phyloP scores from a whole-genome alignment of 1,284 basidiomycete genomes.

The Salmacisia buchloeana region DNA sequence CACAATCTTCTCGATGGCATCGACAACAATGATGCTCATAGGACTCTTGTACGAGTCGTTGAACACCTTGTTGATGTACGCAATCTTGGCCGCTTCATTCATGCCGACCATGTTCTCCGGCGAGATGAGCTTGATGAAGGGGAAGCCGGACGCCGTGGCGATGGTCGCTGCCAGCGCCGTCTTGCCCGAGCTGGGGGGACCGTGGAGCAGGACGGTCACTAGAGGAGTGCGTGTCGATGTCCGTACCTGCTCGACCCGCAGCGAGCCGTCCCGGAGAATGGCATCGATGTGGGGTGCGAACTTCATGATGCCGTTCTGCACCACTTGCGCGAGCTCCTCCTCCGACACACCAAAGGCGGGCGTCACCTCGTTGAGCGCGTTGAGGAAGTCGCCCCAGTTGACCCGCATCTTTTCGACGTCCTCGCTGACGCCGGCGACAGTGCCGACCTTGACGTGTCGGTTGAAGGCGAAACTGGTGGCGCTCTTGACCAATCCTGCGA shows the following conservation, averaged over 20 bases:
- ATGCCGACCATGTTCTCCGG: constrained; percentile 97
- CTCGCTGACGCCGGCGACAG: constrained; percentile 90
- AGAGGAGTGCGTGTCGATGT: constrained; percentile 83
- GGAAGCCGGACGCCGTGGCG: constrained; percentile 84
- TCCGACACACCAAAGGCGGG: constrained; percentile 97
- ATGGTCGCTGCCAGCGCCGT: constrained; percentile 93
- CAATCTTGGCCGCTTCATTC: constrained; percentile 82
- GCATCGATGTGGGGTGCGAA: constrained; percentile 69
- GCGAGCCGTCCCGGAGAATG: constrained; percentile 78
- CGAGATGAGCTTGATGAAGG: constrained; percentile 96
- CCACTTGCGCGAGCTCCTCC: constrained; percentile 87
- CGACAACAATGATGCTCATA: constrained; percentile 91
- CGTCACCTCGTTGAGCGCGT: constrained; percentile 88
- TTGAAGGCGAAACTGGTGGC: constrained; percentile 98
- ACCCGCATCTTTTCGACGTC: constrained; percentile 91
- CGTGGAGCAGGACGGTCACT: constrained; percentile 83
- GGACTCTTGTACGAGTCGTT: constrained; percentile 96
- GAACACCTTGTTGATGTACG: constrained; percentile 88
- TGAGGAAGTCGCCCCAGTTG: constrained; percentile 78
- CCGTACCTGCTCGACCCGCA: constrained; percentile 92
- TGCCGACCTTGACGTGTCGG: constrained; percentile 93
- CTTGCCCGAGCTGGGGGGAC: constrained; percentile 83
- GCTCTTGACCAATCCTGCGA: constrained; percentile 91
- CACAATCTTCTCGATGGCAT: constrained; percentile 54
- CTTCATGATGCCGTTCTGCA: constrained; percentile 95